Percentiles rank a stretch among this genome's conserved stretches.
Evolutionary conservation across 495 filamentous ascomycete species (phyloP).

Genomic region (Bryoglossum gracile): DNA sequence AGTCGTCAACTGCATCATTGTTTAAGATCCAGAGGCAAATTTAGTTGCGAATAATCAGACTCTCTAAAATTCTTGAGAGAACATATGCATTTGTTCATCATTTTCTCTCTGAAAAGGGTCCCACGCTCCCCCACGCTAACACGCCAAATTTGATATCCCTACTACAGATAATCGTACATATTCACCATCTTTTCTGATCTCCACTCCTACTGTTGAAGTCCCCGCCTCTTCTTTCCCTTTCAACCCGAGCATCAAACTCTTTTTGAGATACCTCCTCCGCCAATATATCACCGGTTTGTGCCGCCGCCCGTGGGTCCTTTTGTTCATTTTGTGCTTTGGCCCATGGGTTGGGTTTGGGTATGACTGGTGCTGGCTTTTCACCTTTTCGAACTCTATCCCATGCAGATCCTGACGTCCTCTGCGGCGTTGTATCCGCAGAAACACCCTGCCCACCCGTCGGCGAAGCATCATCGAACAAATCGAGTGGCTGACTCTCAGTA

Average conservation of each 20-base stretch:
- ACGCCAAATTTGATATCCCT: too few species aligned
- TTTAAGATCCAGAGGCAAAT: too few species aligned
- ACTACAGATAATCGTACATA: too few species aligned
- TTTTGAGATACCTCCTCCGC: conserved; percentile 44
- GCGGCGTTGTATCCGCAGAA: conserved; percentile 1
- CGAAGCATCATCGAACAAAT: conserved; percentile 23
- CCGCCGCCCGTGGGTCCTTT: conserved; percentile 23
- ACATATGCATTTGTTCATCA: too few species aligned
- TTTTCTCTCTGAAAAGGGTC: too few species aligned
- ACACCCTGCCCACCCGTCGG: conserved; percentile 22
- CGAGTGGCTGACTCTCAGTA: conserved; percentile 5
- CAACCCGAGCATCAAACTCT: conserved; percentile 45
- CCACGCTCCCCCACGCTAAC: too few species aligned
- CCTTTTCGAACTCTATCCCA: conserved; percentile 23
- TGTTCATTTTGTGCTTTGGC: background rate
- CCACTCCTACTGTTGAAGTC: conserved; percentile 18
- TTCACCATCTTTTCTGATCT: conserved; percentile 15
- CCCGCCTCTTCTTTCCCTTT: conserved; percentile 37
- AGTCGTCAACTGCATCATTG: too few species aligned
- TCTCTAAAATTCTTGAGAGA: too few species aligned
- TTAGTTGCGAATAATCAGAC: too few species aligned
- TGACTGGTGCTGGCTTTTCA: background rate
- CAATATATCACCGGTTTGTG: conserved; percentile 22
- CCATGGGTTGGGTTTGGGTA: conserved; percentile 1
- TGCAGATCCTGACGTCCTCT: conserved; percentile 10